Percentiles rank a stretch among this genome's conserved stretches.
phyloP scores from a whole-genome alignment of 2,329 filamentous ascomycete species.

The Pestalotiopsis sp. region DNA sequence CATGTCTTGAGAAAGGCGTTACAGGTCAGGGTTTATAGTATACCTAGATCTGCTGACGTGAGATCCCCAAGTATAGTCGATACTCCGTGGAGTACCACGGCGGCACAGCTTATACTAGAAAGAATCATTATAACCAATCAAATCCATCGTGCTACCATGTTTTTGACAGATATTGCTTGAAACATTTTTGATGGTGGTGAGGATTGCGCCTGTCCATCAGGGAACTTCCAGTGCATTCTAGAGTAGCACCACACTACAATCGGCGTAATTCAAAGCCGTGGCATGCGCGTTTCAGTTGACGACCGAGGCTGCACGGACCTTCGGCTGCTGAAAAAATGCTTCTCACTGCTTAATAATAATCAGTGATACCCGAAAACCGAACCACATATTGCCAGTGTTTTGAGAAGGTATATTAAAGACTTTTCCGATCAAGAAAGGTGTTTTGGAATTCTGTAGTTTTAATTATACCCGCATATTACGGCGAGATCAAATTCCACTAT shows the following conservation, averaged over 20 bases:
- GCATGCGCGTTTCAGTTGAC: neutral
- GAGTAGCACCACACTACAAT: neutral
- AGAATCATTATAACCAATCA: too few relatives aligned
- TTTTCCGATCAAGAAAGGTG: neutral
- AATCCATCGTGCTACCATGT: too few relatives aligned
- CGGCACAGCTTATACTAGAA: too few relatives aligned
- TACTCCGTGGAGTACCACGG: too few relatives aligned
- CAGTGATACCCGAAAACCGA: neutral
- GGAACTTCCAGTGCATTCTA: neutral
- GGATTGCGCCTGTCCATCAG: neutral
- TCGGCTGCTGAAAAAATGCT: neutral
- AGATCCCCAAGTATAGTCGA: too few relatives aligned
- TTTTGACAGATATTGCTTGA: too few relatives aligned
- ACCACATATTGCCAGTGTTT: neutral
- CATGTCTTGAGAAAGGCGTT: too few relatives aligned
- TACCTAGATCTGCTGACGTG: too few relatives aligned
- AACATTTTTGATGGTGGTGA: too few relatives aligned
- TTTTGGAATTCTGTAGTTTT: neutral
- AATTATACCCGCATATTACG: neutral
- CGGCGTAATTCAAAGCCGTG: neutral
- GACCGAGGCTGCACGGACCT: neutral
- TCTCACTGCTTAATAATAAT: neutral
- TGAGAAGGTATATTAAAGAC: neutral
- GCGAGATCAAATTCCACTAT: neutral
- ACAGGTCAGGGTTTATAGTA: too few relatives aligned